Evolutionary conservation across 306 rosid species (phyloP).

Genomic region (Styphnolobium japonicum): DNA sequence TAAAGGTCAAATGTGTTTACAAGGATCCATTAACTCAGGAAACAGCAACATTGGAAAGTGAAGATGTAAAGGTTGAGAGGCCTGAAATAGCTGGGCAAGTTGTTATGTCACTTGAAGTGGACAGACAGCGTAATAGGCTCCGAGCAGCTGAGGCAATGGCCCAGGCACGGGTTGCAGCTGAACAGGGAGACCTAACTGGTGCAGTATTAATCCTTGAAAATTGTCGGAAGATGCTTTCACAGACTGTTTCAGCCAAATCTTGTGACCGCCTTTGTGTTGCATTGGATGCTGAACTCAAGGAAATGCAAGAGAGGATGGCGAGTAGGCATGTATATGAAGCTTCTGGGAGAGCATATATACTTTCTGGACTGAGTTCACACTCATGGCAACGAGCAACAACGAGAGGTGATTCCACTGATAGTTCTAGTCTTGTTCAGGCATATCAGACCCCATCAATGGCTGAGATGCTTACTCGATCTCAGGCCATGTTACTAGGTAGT

Average conservation of each 20-base stretch:
- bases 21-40: conserved; percentile 82
- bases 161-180: conserved; percentile 76
- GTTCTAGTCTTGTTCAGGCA: conserved; percentile 81
- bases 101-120: conserved; percentile 80
- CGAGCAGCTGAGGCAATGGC: conserved; percentile 95
- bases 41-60: conserved; percentile 50
- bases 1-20: conserved; percentile 73
- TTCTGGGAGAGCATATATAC: conserved; percentile 95
- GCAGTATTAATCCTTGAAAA: conserved; percentile 79
- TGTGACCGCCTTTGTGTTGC: conserved; percentile 77
- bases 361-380: conserved; percentile 96
- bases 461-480: conserved; percentile 97
- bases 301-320: conserved; percentile 94
- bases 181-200: conserved; percentile 67
- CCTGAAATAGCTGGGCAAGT: conserved; percentile 49
- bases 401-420: conserved; percentile 90
- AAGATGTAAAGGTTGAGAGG: conserved; percentile 73
- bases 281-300: conserved; percentile 94
- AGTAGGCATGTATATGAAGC: conserved; percentile 95
- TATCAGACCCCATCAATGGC: conserved; percentile 96
- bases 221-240: conserved; percentile 60
- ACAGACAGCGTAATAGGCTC: conserved; percentile 86
- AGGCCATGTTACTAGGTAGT: conserved; percentile 74
- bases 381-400: conserved; percentile 99
- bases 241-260: conserved; percentile 66